Percentiles rank a stretch among this genome's conserved stretches.
These are phyloP conservation scores for Macrolepiota dolichaula DNA, from an alignment of 768 basidiomycete genomes.

Conservation along the genomic window DNA sequence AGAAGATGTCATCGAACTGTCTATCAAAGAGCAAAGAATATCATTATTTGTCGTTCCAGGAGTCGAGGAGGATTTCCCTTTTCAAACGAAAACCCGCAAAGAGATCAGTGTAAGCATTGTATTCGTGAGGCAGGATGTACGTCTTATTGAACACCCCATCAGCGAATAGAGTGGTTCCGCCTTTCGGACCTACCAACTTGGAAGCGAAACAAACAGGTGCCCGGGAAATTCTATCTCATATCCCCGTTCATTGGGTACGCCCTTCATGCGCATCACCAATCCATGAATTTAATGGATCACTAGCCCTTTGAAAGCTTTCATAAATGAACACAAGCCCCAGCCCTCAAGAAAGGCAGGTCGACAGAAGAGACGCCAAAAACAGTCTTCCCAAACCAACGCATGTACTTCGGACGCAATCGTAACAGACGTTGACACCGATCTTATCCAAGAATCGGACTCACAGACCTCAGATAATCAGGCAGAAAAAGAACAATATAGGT, in stretches of 20 bases:
- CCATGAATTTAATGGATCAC: slow-evolving; percentile 5
- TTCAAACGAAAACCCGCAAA: slow-evolving; percentile 93
- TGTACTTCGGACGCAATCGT: slow-evolving; percentile 5
- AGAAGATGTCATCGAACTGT: slow-evolving; percentile 74
- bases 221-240: slow-evolving; percentile 91
- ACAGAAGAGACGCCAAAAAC: slow-evolving; percentile 14
- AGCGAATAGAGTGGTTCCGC: slow-evolving; percentile 98
- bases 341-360: slow-evolving; percentile 28
- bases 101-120: slow-evolving; percentile 84
- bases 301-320: slow-evolving; percentile 65
- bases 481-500: slow-evolving; percentile 58
- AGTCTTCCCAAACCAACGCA: slow-evolving; percentile 9
- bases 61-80: slow-evolving; percentile 83
- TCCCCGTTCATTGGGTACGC: slow-evolving; percentile 87
- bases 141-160: background rate
- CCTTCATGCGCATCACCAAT: background rate
- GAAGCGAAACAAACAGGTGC: slow-evolving; percentile 68
- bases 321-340: slow-evolving; percentile 60
- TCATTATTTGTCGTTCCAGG: slow-evolving; percentile 88
- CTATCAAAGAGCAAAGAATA: slow-evolving; percentile 87
- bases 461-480: slow-evolving; percentile 40
- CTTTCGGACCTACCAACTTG: slow-evolving; percentile 89
- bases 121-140: background rate
- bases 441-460: slow-evolving; percentile 60
- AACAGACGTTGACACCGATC: slow-evolving; percentile 28